Evolutionary conservation across 129 eudicot genomes (phyloP).

Genomic region (Ambrosia artemisiifolia): DNA sequence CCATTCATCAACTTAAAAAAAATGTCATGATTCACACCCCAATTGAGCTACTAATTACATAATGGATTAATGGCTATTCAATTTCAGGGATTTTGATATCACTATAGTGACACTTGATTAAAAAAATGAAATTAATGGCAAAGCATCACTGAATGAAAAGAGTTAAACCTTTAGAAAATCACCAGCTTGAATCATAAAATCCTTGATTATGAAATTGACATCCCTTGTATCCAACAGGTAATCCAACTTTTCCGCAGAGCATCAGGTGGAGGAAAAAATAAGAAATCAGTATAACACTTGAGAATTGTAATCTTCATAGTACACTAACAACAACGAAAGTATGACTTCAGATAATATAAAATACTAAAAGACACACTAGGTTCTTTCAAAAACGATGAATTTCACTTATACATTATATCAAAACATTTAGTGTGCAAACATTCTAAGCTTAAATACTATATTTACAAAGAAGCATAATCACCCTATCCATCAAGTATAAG

Average conservation of each 20-base stretch:
- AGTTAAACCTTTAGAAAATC: constrained; percentile 78
- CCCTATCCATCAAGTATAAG: too few relatives aligned
- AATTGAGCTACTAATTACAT: background rate
- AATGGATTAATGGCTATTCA: background rate
- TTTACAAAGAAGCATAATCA: too few relatives aligned
- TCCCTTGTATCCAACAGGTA: constrained; percentile 94
- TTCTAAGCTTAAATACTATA: too few relatives aligned
- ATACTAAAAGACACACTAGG: background rate
- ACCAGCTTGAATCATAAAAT: constrained; percentile 96
- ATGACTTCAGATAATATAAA: background rate
- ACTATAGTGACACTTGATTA: background rate
- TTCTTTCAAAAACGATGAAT: too few relatives aligned
- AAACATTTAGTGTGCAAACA: too few relatives aligned
- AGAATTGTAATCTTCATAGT: background rate
- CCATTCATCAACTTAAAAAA: background rate
- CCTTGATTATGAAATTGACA: constrained; percentile 94
- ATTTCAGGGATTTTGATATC: background rate
- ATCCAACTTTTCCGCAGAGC: constrained; percentile 74
- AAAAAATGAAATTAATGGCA: background rate
- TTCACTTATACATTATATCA: too few relatives aligned
- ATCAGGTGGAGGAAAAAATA: background rate
- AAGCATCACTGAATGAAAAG: constrained; percentile 4
- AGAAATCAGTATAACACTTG: constrained; percentile 9
- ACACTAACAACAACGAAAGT: background rate
- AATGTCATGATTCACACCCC: background rate